Evolutionary conservation across 1,139 yeast species (phyloP), one percentile per base, ranked within the genome.

Genomic region (Protomyces pachydermus): DNA sequence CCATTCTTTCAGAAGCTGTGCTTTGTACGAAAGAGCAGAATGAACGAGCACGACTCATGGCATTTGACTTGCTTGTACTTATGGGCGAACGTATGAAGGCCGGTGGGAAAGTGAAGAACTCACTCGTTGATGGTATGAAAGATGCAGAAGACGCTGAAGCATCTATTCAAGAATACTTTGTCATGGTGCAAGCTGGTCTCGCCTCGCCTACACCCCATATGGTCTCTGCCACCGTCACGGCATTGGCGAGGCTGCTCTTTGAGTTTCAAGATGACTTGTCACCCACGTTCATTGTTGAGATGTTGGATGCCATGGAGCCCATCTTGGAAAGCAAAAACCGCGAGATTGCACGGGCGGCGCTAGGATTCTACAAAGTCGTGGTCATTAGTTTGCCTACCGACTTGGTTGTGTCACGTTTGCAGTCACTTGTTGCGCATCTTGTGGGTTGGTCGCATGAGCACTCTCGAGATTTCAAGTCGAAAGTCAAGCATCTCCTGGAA

Each of bases 361-460:
- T 93, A 71, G 98, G 98, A 2, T 93, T 93, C 72, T 91, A 91
- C 66, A 93, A 93, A 75, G 95, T 93, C 61, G 91, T 95, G 69
- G 87, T 91, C 32, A 81, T 91, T 68, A 83, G 91, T 16, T 81
- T 93, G 66, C 97, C 98, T 6, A 87, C 84, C 69, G 96, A 88
- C 32, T 74, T 86, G 70, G 85, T 93, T 62, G 82, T 82, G 71
- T 81, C 85, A 9, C 85, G 87, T 70, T 81, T 95, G 71, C 79
- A 81, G 55, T 85, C 82, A 28, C 77, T 93, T 65, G 79, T 93
- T 65, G 79, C 82, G 48, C 86, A 88, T 71, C 80, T 93, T 71
- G 80, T 93, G 82, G 85, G 85, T 69, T 91, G 98, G 95, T 89
- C 97, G 52, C 95, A 90, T 74, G 98, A 91, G 74, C 97, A 91